Conservation (phyloP, 495 filamentous ascomycete genomes). For the Baudoinia panamericana region DNA sequence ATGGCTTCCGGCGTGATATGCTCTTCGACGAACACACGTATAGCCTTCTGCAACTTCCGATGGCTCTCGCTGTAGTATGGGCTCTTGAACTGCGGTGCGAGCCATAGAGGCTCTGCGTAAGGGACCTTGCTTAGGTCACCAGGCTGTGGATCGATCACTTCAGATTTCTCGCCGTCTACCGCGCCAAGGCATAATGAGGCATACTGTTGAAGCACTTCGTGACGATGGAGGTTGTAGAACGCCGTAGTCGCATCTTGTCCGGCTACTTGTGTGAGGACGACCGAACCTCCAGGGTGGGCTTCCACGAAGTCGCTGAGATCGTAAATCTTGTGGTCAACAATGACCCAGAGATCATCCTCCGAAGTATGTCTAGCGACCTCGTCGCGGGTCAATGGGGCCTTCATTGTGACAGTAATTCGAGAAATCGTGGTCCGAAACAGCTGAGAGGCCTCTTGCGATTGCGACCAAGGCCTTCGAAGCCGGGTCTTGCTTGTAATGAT, state of each 20-base stretch:
- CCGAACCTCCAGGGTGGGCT: conserved; percentile 63
- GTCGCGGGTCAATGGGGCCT: conserved; percentile 48
- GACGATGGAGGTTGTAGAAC: conserved; percentile 89
- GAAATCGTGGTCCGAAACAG: too few relatives aligned
- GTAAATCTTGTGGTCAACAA: conserved; percentile 85
- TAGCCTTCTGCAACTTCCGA: conserved; percentile 52
- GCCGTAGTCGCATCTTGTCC: conserved; percentile 74
- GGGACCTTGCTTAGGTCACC: conserved; percentile 64
- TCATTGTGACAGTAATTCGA: too few relatives aligned
- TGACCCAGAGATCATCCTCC: conserved; percentile 53
- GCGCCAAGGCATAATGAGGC: conserved; percentile 59
- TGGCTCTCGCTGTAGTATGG: conserved; percentile 77
- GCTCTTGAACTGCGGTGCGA: conserved; percentile 62
- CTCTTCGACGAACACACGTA: conserved; percentile 60
- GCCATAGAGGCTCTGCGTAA: conserved; percentile 72
- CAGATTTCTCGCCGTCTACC: conserved; percentile 58
- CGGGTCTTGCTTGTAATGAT: too few relatives aligned
- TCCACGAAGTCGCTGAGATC: conserved; percentile 86
- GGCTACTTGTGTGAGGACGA: conserved; percentile 71
- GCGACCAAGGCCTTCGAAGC: too few relatives aligned
- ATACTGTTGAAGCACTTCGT: conserved; percentile 77
- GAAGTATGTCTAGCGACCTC: conserved; percentile 74
- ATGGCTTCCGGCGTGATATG: conserved; percentile 63
- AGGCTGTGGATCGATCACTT: conserved; percentile 54
- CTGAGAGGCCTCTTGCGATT: too few relatives aligned